Conservation (phyloP, 192 early-diverging fungal species). For the Gryganskiella cystojenkinii region DNA sequence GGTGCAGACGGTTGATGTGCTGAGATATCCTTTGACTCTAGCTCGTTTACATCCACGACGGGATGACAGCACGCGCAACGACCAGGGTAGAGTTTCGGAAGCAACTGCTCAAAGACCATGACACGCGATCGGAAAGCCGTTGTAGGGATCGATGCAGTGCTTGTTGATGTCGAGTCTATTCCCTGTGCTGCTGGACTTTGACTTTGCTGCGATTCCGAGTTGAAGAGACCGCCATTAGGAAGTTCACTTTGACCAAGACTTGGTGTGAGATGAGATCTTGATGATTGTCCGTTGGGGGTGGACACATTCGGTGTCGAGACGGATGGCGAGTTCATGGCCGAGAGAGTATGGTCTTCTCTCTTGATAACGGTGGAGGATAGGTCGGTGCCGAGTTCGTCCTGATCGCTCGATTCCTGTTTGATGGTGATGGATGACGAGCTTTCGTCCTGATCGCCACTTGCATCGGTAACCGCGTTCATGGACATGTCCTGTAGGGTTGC, state of each 20-base stretch:
- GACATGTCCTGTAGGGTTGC: conserved; percentile 6
- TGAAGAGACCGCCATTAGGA: not conserved
- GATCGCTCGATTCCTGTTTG: conserved; percentile 31
- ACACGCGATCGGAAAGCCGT: conserved; percentile 75
- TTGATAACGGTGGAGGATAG: conserved; percentile 26
- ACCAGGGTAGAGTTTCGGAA: conserved; percentile 66
- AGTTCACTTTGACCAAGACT: conserved; percentile 20
- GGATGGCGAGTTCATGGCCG: conserved; percentile 17
- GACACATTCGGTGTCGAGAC: conserved; percentile 21
- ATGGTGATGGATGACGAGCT: conserved; percentile 5
- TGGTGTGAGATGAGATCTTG: conserved; percentile 25
- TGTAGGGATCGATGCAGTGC: conserved; percentile 41
- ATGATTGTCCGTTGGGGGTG: conserved; percentile 27
- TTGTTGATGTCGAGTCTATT: not conserved
- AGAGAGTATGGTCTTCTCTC: conserved; percentile 26
- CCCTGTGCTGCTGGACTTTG: conserved; percentile 7
- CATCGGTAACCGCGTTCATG: not conserved
- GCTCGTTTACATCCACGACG: conserved; percentile 32
- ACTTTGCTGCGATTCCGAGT: conserved; percentile 11
- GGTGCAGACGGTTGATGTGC: not conserved
- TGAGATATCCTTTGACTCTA: conserved; percentile 13
- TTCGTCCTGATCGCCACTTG: not conserved
- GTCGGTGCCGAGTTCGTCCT: conserved; percentile 8
- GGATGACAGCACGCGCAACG: conserved; percentile 54
- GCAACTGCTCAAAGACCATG: conserved; percentile 82